These are phyloP conservation scores for Pseudogymnoascus sp. DNA, from an alignment of 2,329 filamentous ascomycete genomes.

Conservation along the genomic window DNA sequence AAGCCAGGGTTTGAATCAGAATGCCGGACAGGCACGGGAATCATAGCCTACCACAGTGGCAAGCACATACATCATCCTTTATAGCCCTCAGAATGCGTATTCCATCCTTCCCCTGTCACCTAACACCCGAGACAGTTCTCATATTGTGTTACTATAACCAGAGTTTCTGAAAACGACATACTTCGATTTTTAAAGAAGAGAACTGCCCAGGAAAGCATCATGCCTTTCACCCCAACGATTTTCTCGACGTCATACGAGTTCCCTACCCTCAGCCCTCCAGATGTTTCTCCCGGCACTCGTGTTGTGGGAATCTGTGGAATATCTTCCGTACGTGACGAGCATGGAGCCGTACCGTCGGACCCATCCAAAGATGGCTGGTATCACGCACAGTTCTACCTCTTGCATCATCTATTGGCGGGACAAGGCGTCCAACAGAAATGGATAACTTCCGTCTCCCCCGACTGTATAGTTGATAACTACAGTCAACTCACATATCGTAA, in stretches of 20 bases:
- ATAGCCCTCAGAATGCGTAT: not conserved
- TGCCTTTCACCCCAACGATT: not conserved
- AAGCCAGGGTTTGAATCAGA: not conserved
- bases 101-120: not conserved
- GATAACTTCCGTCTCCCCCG: not conserved
- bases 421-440: not conserved
- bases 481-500: not conserved
- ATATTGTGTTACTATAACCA: not conserved
- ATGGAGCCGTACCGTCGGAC: not conserved
- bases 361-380: not conserved
- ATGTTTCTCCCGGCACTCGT: not conserved
- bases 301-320: not conserved
- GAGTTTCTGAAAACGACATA: not conserved
- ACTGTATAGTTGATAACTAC: not conserved
- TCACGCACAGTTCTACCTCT: not conserved
- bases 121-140: not conserved
- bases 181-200: not conserved
- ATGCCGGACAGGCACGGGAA: not conserved
- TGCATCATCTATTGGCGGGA: not conserved
- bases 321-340: not conserved
- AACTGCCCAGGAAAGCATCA: not conserved
- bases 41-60: not conserved
- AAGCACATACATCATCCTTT: not conserved
- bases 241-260: slow-evolving; percentile 2
- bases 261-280: not conserved